These are phyloP conservation scores for Warburgia ugandensis DNA, from an alignment of 164 flowering plant species.

Conservation along the genomic window DNA sequence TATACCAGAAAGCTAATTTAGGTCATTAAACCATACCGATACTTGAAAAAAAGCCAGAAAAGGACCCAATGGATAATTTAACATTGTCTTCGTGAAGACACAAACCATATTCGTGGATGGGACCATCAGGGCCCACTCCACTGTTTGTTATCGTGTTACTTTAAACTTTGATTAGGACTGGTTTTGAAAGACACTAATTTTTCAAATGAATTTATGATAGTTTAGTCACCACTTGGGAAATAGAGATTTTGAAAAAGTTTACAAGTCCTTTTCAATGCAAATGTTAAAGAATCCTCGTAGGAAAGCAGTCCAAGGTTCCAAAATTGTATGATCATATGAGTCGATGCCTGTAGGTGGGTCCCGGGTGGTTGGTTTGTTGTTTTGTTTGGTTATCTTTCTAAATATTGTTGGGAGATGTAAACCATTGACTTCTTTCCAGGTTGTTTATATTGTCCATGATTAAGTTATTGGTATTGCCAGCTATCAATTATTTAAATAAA, in stretches of 20 bases:
- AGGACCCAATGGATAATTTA: no score
- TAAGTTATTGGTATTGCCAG: slow-evolving; percentile 7
- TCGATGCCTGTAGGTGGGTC: slow-evolving; percentile 9
- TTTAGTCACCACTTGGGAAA: slow-evolving; percentile 20
- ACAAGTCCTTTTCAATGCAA: slow-evolving; percentile 6
- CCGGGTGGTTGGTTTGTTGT: slow-evolving; percentile 5
- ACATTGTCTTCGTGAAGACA: no score
- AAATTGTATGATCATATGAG: slow-evolving; percentile 14
- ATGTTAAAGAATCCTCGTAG: slow-evolving; percentile 24
- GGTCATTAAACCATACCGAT: no score
- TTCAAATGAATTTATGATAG: neutral
- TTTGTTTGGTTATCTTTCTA: no score
- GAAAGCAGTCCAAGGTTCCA: slow-evolving; percentile 28
- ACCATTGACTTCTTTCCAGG: slow-evolving; percentile 8
- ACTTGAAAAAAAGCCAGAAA: no score
- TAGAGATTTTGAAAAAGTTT: slow-evolving; percentile 5
- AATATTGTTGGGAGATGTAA: slow-evolving; percentile 6
- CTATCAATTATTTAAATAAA: no score
- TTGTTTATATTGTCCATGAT: neutral
- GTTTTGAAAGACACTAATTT: neutral
- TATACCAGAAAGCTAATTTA: no score
- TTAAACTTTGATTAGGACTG: slow-evolving; percentile 14
- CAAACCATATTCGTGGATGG: no score
- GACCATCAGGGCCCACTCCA: no score
- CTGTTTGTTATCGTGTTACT: neutral